Evolutionary conservation across 257 asterid genomes (phyloP).

Genomic region (Buddleja alternifolia): DNA sequence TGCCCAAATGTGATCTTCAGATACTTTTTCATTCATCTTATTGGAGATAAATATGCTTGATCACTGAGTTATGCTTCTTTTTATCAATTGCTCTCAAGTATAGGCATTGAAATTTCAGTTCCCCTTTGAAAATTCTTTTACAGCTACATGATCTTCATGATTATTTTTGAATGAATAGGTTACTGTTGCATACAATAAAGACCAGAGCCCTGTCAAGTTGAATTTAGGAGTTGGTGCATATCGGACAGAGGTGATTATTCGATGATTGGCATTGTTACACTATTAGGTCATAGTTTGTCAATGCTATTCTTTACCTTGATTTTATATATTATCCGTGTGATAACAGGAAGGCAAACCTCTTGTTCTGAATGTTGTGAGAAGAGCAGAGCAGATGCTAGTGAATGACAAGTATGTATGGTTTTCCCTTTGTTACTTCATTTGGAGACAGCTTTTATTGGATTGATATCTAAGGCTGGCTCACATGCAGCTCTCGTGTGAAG

Average conservation of each 20-base stretch:
- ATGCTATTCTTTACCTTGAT: constrained; percentile 2
- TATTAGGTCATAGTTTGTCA: constrained; percentile 1
- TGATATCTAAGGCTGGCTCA: constrained; percentile 20
- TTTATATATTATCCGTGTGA: constrained; percentile 4
- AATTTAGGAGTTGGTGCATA: constrained; percentile 99
- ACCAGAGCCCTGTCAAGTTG: constrained; percentile 82
- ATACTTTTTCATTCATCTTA: background rate
- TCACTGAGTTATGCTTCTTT: constrained; percentile 14
- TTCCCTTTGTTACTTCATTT: background rate
- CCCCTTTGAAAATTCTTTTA: background rate
- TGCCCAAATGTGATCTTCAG: background rate
- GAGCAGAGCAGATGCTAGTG: constrained; percentile 79
- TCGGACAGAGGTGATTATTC: constrained; percentile 79
- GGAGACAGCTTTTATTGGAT: constrained; percentile 17
- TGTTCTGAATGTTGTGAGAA: constrained; percentile 86
- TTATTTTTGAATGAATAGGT: constrained; percentile 48
- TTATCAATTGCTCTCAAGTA: background rate
- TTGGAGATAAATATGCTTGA: background rate
- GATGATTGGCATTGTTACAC: constrained; percentile 11
- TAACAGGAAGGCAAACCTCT: constrained; percentile 98
- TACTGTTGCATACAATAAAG: constrained; percentile 80
- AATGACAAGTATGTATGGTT: constrained; percentile 64
- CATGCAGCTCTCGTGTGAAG: constrained; percentile 81
- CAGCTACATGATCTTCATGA: background rate
- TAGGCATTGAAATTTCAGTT: background rate